A percentile compares a stretch with the other conserved stretches of the same genome.
phyloP scores from a whole-genome alignment of 768 basidiomycete genomes.

The Pleurotus platypus region DNA sequence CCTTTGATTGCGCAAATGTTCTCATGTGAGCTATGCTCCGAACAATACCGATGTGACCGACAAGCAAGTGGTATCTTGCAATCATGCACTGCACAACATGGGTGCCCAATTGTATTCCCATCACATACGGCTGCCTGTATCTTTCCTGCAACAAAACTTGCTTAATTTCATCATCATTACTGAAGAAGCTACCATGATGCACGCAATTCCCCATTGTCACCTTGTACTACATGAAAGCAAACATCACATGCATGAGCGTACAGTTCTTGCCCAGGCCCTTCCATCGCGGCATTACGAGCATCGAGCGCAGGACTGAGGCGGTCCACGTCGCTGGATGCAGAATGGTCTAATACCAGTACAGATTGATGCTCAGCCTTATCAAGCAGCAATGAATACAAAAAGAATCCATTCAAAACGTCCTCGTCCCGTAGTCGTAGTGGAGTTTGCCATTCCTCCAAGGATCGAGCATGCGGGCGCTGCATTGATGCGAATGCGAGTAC shows the following conservation, averaged over 20 bases:
- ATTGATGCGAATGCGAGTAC: not conserved
- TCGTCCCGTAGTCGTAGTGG: not conserved
- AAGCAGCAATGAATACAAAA: conserved; percentile 11
- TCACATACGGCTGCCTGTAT: conserved; percentile 10
- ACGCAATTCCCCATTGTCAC: conserved; percentile 1
- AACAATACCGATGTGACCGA: conserved; percentile 9
- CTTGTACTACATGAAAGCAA: conserved; percentile 6
- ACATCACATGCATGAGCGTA: conserved; percentile 15
- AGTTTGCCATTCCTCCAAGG: not conserved
- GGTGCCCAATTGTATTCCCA: conserved; percentile 13
- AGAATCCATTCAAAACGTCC: conserved; percentile 11
- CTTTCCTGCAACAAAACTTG: not conserved
- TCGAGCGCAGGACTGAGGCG: conserved; percentile 9
- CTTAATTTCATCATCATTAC: too few species aligned
- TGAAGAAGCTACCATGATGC: not conserved
- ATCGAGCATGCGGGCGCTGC: not conserved
- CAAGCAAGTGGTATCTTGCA: conserved; percentile 8
- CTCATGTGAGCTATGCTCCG: not conserved
- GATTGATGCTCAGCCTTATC: conserved; percentile 5
- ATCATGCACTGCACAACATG: conserved; percentile 11
- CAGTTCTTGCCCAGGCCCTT: conserved; percentile 10
- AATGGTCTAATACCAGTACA: conserved; percentile 8
- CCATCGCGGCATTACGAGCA: conserved; percentile 11
- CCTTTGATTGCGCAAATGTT: conserved; percentile 9
- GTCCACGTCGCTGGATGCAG: conserved; percentile 1